phyloP scores from a whole-genome alignment of 352 stramenopile species.

The Peronospora belbahrii region DNA sequence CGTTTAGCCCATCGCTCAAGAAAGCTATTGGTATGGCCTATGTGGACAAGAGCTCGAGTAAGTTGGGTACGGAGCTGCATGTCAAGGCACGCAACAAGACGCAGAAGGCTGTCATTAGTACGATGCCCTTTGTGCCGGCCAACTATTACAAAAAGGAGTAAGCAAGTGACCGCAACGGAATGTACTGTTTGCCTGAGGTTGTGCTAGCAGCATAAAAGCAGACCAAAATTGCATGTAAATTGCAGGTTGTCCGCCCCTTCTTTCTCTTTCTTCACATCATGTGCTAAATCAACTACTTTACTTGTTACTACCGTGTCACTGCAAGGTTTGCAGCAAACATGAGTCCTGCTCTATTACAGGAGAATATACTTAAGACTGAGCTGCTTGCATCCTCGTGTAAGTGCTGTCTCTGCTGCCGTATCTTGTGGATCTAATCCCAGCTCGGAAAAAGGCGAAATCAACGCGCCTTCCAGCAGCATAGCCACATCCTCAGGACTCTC shows the following conservation, averaged over 20 bases:
- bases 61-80: constrained; percentile 90
- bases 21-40: constrained; percentile 98
- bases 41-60: constrained; percentile 86
- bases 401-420: constrained; percentile 22
- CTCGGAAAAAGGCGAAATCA: constrained; percentile 51
- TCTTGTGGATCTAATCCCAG: constrained; percentile 51
- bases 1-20: constrained; percentile 94
- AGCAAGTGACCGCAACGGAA: neutral
- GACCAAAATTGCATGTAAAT: too few species aligned
- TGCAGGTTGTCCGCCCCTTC: neutral
- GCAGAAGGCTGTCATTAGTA: constrained; percentile 88
- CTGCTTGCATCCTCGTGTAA: constrained; percentile 44
- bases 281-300: constrained; percentile 8
- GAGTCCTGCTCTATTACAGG: constrained; percentile 21
- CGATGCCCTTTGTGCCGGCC: constrained; percentile 97
- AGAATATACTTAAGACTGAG: constrained; percentile 70
- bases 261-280: neutral
- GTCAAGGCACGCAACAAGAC: constrained; percentile 95
- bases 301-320: neutral
- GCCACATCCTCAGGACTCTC: constrained; percentile 24
- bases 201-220: too few species aligned
- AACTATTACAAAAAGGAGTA: constrained; percentile 93
- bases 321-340: neutral
- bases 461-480: constrained; percentile 31
- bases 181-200: neutral